These are phyloP conservation scores for Ogataea pignaliae DNA, from an alignment of 805 yeast genomes.

Conservation along the genomic window DNA sequence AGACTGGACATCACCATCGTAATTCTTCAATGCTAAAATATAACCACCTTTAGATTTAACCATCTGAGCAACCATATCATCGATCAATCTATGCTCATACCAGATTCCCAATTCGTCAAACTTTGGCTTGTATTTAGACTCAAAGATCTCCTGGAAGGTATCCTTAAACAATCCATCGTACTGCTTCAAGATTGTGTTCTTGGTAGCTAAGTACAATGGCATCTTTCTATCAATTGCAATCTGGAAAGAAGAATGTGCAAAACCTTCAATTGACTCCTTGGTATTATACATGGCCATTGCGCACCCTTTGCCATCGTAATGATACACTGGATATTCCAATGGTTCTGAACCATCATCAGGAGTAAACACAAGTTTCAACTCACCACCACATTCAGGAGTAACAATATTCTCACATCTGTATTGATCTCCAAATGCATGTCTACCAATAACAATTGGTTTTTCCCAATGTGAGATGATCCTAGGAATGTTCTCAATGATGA, in stretches of 20 bases:
- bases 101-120: slow-evolving; percentile 60
- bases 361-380: slow-evolving; percentile 59
- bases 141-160: slow-evolving; percentile 66
- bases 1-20: slow-evolving; percentile 83
- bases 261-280: slow-evolving; percentile 69
- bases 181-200: slow-evolving; percentile 76
- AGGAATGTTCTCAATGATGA: slow-evolving; percentile 69
- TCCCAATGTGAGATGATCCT: slow-evolving; percentile 77
- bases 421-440: slow-evolving; percentile 85
- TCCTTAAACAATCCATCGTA: slow-evolving; percentile 83
- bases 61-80: slow-evolving; percentile 90
- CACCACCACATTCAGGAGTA: slow-evolving; percentile 57
- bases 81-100: slow-evolving; percentile 79
- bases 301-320: slow-evolving; percentile 66
- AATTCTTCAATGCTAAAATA: slow-evolving; percentile 75
- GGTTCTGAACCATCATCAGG: slow-evolving; percentile 55
- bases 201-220: slow-evolving; percentile 67
- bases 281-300: slow-evolving; percentile 83
- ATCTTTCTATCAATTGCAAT: slow-evolving; percentile 61
- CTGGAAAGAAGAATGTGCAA: slow-evolving; percentile 77
- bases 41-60: slow-evolving; percentile 80
- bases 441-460: slow-evolving; percentile 77
- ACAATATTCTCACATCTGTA: slow-evolving; percentile 76
- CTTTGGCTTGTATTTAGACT: slow-evolving; percentile 46
- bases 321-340: slow-evolving; percentile 48